Base-by-base conservation (phyloP, 495 filamentous ascomycete genomes). In the Aspergillus heteromorphus region DNA sequence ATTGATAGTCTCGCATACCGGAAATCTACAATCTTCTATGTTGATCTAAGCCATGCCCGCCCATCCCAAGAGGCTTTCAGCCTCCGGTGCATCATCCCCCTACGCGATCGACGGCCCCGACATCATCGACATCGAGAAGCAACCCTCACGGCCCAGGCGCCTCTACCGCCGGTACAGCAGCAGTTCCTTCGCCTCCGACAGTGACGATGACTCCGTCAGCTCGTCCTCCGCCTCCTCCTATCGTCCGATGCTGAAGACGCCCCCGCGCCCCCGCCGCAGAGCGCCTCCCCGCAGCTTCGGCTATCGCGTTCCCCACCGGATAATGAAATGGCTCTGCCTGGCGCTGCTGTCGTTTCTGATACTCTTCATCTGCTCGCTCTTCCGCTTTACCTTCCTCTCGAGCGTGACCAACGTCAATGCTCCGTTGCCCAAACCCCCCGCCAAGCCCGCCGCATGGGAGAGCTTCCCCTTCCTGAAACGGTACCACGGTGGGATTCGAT, bases 401-500 rank as follows among this genome's bases (percentile, higher is more conserved):
- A 85, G 87, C 40, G 83, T 84, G 25, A 78, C 70, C 34, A 76
- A 74, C 45, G 77, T 87, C n/a, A 69, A 79, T 13, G 76, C 75
- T 63, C 87, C 74, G 63, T 66, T 79, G 53, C 65, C 64, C 47
- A 77, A 79, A 40, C 74, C 78, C 3, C 68, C 80, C 3, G 68
- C 77, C 0, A 78, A 80, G 42, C 87, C 88, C n/a, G 82, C 82
- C 3, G 66, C 73, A 42, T 96, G 91, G 91, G 88, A 95, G 64
- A 75, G 73, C 4, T 96, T 95, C 65, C 83, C 83, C 0, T 91
- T 93, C 64, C 69, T 96, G 53, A 84, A 79, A 43, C 77, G 91
- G 50, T 96, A 96, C 65, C 87, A 93, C 66, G 91, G 91, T 14
- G 91, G 91, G 0, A 75, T 96, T 42, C 75, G 81, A 54, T 83